phyloP scores from a whole-genome alignment of 2,329 filamentous ascomycete species.

The Pseudogymnoascus sp. region DNA sequence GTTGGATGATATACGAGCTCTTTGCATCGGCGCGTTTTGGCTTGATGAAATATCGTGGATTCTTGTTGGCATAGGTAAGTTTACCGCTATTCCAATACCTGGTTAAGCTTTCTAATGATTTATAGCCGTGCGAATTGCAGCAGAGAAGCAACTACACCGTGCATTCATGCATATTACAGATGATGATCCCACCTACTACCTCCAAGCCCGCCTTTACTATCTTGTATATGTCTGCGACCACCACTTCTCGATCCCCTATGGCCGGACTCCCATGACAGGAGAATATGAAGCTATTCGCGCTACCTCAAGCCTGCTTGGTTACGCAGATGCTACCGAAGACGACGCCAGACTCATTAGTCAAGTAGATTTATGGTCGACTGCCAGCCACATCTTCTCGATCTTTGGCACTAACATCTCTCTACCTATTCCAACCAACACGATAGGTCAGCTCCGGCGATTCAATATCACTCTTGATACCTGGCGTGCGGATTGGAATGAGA shows the following conservation, averaged over 20 bases:
- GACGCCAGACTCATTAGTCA: constrained; percentile 12
- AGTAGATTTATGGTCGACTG: constrained; percentile 10
- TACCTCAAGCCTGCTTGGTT: not conserved
- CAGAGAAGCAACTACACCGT: constrained; percentile 45
- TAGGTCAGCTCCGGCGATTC: constrained; percentile 19
- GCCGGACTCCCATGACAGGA: constrained; percentile 37
- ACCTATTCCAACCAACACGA: constrained; percentile 13
- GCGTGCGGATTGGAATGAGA: constrained; percentile 19
- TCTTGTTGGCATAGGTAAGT: constrained; percentile 17
- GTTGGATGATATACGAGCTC: constrained; percentile 26
- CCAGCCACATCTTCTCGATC: constrained; percentile 1
- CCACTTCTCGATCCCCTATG: constrained; percentile 54
- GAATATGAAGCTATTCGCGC: not conserved
- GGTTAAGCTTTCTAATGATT: constrained; percentile 45
- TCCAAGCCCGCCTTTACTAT: constrained; percentile 52
- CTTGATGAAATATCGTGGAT: constrained; percentile 22
- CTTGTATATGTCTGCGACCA: constrained; percentile 55
- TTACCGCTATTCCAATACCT: not conserved
- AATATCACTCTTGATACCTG: constrained; percentile 19
- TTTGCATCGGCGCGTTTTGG: constrained; percentile 33
- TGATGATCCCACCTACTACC: constrained; percentile 38
- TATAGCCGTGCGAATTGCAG: constrained; percentile 46
- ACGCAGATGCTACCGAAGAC: constrained; percentile 10
- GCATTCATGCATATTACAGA: constrained; percentile 41
- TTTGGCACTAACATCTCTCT: constrained; percentile 12